Conservation (phyloP, 305 asterid species). For the Fraxinus floribunda region DNA sequence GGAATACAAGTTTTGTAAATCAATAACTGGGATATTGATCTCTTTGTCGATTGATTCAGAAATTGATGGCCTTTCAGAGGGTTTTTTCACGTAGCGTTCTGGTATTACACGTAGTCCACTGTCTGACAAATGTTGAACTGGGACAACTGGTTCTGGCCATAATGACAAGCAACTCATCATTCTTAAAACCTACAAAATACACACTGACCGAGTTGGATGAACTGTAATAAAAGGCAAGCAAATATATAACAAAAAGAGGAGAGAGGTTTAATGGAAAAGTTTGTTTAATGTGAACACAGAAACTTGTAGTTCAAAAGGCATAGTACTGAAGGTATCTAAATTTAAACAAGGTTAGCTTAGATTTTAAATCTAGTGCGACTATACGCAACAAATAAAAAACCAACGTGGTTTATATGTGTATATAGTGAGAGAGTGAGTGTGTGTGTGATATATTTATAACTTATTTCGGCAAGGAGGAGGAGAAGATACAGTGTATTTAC, state of each 20-base stretch:
- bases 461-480: background rate
- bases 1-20: slow-evolving; percentile 30
- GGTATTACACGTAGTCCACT: slow-evolving; percentile 45
- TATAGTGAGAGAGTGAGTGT: background rate
- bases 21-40: slow-evolving; percentile 37
- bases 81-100: slow-evolving; percentile 32
- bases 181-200: background rate
- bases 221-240: background rate
- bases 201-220: background rate
- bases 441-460: background rate
- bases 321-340: background rate
- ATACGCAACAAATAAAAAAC: background rate
- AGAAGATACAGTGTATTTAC: background rate
- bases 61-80: slow-evolving; percentile 31
- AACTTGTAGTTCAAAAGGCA: background rate
- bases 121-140: slow-evolving; percentile 44
- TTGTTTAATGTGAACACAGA: background rate
- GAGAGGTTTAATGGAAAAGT: background rate
- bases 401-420: background rate
- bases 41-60: background rate
- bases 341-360: background rate
- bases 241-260: background rate
- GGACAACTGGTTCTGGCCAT: slow-evolving; percentile 50
- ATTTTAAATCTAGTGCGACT: background rate
- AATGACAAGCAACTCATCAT: slow-evolving; percentile 34